Percentiles rank a stretch among this genome's conserved stretches.
phyloP scores from a whole-genome alignment of 352 stramenopile species.

The Pythium rishiriense region DNA sequence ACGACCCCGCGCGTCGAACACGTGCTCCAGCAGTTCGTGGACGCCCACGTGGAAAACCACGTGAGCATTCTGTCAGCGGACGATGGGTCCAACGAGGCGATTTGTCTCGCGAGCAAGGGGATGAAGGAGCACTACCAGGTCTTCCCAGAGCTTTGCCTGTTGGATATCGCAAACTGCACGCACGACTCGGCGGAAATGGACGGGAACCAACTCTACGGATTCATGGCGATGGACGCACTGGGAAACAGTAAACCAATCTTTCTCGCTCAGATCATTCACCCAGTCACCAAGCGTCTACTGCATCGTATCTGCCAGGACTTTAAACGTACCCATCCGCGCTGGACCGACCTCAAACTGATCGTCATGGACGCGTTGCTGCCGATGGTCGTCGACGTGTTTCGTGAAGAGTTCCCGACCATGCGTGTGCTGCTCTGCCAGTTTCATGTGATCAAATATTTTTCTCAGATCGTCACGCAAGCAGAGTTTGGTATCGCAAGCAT shows the following conservation, averaged over 20 bases:
- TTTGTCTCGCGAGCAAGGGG: slow-evolving; percentile 65
- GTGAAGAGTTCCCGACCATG: slow-evolving; percentile 57
- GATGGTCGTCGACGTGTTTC: slow-evolving; percentile 52
- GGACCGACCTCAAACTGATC: slow-evolving; percentile 60
- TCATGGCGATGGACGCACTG: slow-evolving; percentile 69
- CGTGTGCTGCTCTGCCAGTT: slow-evolving; percentile 67
- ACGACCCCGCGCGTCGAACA: slow-evolving; percentile 41
- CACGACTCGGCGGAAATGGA: slow-evolving; percentile 32
- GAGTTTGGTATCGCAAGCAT: slow-evolving; percentile 42
- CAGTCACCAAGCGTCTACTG: slow-evolving; percentile 45
- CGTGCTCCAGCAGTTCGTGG: slow-evolving; percentile 68
- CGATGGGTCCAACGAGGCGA: slow-evolving; percentile 71
- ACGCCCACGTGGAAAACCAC: slow-evolving; percentile 71
- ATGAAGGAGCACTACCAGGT: slow-evolving; percentile 77
- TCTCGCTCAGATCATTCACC: slow-evolving; percentile 48
- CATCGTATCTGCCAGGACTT: slow-evolving; percentile 71
- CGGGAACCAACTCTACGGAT: slow-evolving; percentile 55
- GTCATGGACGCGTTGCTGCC: slow-evolving; percentile 64
- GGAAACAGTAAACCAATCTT: slow-evolving; percentile 71
- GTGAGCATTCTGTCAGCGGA: slow-evolving; percentile 70
- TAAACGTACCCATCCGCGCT: slow-evolving; percentile 69
- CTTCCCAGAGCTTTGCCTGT: slow-evolving; percentile 56
- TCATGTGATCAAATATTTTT: slow-evolving; percentile 70
- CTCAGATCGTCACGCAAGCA: slow-evolving; percentile 40
- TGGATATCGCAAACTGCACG: slow-evolving; percentile 49